A percentile compares a stretch with the other conserved stretches of the same genome.
These are phyloP conservation scores for Sanghuangporus weigelae DNA, from an alignment of 1,284 basidiomycete species.

Conservation along the genomic window DNA sequence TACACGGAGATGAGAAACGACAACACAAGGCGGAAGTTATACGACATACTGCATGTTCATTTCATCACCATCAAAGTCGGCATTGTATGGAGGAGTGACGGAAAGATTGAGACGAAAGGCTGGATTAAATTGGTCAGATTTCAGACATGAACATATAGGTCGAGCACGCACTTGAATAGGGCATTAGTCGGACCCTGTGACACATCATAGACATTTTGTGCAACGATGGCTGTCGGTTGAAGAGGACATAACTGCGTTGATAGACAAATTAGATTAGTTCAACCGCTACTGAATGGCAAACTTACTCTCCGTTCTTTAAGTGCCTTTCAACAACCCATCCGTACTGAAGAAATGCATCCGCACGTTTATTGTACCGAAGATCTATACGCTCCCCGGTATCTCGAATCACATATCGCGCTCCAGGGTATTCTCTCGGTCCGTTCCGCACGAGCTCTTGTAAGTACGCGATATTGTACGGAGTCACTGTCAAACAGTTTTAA, in stretches of 20 bases:
- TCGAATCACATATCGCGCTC: slow-evolving; percentile 94
- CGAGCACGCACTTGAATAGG: slow-evolving; percentile 86
- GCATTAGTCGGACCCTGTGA: slow-evolving; percentile 96
- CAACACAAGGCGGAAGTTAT: background rate
- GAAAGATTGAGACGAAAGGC: slow-evolving; percentile 87
- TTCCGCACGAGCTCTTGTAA: slow-evolving; percentile 96
- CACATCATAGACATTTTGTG: slow-evolving; percentile 99
- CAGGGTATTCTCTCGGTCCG: slow-evolving; percentile 93
- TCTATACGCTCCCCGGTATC: slow-evolving; percentile 99
- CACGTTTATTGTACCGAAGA: slow-evolving; percentile 94
- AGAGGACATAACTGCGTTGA: slow-evolving; percentile 75
- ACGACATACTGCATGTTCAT: slow-evolving; percentile 97
- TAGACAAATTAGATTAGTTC: slow-evolving; percentile 8
- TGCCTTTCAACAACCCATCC: slow-evolving; percentile 99
- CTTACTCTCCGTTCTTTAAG: slow-evolving; percentile 95
- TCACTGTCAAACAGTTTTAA: slow-evolving; percentile 51
- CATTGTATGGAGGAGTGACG: slow-evolving; percentile 87
- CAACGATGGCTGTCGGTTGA: slow-evolving; percentile 97
- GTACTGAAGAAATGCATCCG: slow-evolving; percentile 95
- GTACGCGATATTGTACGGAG: slow-evolving; percentile 95
- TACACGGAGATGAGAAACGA: slow-evolving; percentile 28
- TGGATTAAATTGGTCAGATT: slow-evolving; percentile 29
- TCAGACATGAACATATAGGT: background rate
- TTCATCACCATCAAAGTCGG: slow-evolving; percentile 99
- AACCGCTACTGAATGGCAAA: slow-evolving; percentile 19